phyloP scores from a whole-genome alignment of 768 basidiomycete species.

The Boletus rubroflammeus region DNA sequence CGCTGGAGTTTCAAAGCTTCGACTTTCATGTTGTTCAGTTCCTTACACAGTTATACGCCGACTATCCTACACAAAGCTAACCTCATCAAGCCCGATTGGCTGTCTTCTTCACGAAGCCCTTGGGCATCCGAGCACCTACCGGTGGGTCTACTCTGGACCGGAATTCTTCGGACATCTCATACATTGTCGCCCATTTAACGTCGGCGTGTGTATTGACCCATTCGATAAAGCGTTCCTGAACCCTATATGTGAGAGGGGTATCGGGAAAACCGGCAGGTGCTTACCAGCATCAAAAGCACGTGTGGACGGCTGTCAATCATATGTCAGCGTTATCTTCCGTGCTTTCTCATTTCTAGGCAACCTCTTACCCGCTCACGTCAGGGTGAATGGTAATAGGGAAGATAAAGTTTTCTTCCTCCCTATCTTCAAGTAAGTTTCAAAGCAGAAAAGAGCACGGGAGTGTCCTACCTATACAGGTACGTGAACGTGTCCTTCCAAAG shows the following conservation, averaged over 20 bases:
- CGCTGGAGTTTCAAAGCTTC: conserved; percentile 3
- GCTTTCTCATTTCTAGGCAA: neutral
- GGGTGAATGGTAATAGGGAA: conserved; percentile 80
- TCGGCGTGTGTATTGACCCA: conserved; percentile 69
- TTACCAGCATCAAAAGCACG: conserved; percentile 68
- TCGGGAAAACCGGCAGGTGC: neutral
- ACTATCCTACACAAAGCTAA: conserved; percentile 7
- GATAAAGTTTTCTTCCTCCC: conserved; percentile 63
- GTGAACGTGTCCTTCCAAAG: conserved; percentile 76
- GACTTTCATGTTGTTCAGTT: neutral
- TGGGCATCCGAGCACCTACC: conserved; percentile 54
- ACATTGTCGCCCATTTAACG: conserved; percentile 69
- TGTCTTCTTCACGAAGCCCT: conserved; percentile 29
- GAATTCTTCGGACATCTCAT: conserved; percentile 63
- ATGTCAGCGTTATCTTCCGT: conserved; percentile 1
- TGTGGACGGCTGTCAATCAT: conserved; percentile 50
- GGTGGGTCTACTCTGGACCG: conserved; percentile 48
- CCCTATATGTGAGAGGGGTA: neutral
- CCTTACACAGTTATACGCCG: neutral
- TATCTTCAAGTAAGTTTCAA: conserved; percentile 19
- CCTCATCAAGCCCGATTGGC: neutral
- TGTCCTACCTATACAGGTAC: conserved; percentile 54
- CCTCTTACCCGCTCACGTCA: conserved; percentile 61
- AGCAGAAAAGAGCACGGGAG: neutral
- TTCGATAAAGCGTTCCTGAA: conserved; percentile 66